These are phyloP conservation scores for Lumnitzera littorea DNA, from an alignment of 345 rosid genomes.

Conservation along the genomic window DNA sequence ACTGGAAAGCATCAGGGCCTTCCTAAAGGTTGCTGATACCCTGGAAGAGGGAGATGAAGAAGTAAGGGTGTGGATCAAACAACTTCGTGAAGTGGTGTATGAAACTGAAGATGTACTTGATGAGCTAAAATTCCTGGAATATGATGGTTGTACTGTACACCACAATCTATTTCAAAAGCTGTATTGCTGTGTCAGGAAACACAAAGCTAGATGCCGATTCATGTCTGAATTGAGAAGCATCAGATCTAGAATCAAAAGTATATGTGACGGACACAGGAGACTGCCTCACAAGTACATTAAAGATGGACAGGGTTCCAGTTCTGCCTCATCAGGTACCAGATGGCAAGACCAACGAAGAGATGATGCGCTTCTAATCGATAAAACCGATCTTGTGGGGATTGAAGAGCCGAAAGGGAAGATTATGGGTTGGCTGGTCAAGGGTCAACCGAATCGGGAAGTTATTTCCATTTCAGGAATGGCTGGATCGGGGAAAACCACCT, in stretches of 20 bases:
- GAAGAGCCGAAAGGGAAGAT: slow-evolving; percentile 12
- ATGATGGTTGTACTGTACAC: no score
- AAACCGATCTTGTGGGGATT: slow-evolving; percentile 21
- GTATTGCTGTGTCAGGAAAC: no score
- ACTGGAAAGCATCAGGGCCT: slow-evolving; percentile 21
- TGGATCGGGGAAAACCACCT: slow-evolving; percentile 19
- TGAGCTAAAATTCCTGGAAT: slow-evolving; percentile 10
- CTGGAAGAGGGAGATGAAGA: slow-evolving; percentile 11
- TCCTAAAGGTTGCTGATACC: slow-evolving; percentile 16
- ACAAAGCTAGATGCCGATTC: no score
- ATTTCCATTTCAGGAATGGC: slow-evolving; percentile 19
- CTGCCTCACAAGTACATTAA: not conserved
- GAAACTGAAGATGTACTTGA: slow-evolving; percentile 26
- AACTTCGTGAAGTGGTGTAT: slow-evolving; percentile 21
- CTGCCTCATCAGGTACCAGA: no score
- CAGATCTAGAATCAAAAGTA: no score
- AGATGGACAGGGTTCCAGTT: no score
- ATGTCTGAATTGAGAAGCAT: no score
- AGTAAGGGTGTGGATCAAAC: slow-evolving; percentile 12
- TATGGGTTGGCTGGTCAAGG: slow-evolving; percentile 7
- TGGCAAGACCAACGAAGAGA: not conserved
- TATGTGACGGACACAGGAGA: not conserved
- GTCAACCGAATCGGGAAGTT: slow-evolving; percentile 9
- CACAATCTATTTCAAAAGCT: no score
- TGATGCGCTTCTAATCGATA: slow-evolving; percentile 25